Evolutionary conservation across 345 rosid genomes (phyloP), one percentile per base, ranked within the genome.

Genomic region (Acer campestre): DNA sequence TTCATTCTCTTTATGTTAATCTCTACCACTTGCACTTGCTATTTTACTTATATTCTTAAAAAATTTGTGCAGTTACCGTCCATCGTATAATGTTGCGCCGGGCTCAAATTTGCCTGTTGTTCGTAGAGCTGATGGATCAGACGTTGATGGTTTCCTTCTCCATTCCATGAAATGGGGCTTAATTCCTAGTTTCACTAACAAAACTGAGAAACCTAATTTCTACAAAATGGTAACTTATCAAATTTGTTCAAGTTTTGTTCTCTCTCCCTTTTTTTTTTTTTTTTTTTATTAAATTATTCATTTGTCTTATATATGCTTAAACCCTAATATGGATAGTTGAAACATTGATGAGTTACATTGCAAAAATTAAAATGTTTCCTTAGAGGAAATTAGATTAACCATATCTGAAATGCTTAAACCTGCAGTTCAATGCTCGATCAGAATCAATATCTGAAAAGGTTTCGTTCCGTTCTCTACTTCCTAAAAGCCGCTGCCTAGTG

Each of bases 141-240:
- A 51, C 13, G 80, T 84, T 61, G 88, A 73, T 12, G 90, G 86
- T 63, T 86, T 81, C 76, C 84, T 81, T 74, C 75, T 95, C 35
- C 97, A 93, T 29, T 90, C 89, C 83, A 95, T 95, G 98, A 90
- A 83, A 59, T 95, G 99, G 99, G 99, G 99, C 3, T 80, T 95
- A 76, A 74, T 93, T 77, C 98, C 98, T 10, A 85, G 88, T 82
- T 95, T 93, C 82, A 88, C 94, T 66, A 92, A 86, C 78, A 92
- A 91, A 80, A 74, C 79, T 11, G 98, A 95, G 72, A 93, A 92
- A 76, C 97, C 97, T 13, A 96, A 95, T 77, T 90, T 90, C 78
- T 95, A 82, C 80, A 92, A 68, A 85, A 95, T 93, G 99, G 99
- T 95, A 82, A 27, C 51, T 3, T 17, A 9, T 53, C 25, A 2